Percentiles rank a stretch among this genome's conserved stretches.
phyloP scores from a whole-genome alignment of 2,329 filamentous ascomycete genomes.

The Colletotrichum endophyticum region DNA sequence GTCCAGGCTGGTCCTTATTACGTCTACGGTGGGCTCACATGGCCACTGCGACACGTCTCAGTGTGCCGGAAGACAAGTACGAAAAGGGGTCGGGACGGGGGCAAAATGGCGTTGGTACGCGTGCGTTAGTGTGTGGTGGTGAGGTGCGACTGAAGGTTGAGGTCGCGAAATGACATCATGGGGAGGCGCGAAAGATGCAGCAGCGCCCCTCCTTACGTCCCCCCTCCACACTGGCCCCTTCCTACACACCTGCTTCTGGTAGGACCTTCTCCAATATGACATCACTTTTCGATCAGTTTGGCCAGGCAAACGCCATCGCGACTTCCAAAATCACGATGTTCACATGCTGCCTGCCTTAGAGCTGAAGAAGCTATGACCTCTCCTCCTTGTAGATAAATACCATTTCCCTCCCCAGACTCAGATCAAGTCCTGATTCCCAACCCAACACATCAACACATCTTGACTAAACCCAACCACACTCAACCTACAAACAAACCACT shows the following conservation, averaged over 20 bases:
- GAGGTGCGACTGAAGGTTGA: neutral
- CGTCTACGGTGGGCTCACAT: conserved; percentile 16
- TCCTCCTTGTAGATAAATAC: conserved; percentile 3
- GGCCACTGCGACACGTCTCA: conserved; percentile 1
- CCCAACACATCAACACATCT: neutral
- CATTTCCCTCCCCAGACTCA: neutral
- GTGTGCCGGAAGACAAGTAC: neutral
- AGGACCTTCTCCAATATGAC: conserved; percentile 12
- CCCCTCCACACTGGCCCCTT: neutral
- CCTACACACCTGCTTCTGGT: neutral
- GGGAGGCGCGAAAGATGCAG: neutral
- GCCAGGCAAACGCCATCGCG: neutral
- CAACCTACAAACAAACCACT: neutral
- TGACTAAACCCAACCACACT: neutral
- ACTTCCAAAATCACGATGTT: conserved; percentile 12
- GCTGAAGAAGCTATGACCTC: neutral
- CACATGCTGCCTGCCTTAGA: conserved; percentile 10
- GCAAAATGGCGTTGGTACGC: neutral
- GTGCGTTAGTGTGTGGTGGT: neutral
- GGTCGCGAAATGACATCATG: conserved; percentile 16
- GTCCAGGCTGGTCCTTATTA: neutral
- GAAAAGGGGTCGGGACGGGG: neutral
- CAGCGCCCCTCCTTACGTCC: conserved; percentile 2
- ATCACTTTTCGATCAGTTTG: conserved; percentile 9
- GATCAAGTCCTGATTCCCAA: accelerated